Evolutionary conservation across 2,329 filamentous ascomycete species (phyloP).

Genomic region (Claviceps arundinis): DNA sequence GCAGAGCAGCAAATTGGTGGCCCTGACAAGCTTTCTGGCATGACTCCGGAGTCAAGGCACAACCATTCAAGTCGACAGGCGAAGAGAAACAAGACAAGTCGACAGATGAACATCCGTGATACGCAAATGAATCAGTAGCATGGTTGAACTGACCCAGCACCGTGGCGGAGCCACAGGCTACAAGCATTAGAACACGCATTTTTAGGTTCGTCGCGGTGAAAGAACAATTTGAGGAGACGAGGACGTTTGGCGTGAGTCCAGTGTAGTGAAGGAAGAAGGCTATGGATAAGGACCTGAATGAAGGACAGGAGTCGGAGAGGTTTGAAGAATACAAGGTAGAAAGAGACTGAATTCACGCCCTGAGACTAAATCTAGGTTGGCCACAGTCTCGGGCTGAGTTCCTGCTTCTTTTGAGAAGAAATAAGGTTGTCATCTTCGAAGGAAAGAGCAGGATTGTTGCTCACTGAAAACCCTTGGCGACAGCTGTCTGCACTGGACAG

Average conservation of each 20-base stretch:
- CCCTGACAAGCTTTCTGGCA: constrained; percentile 17
- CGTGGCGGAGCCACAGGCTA: constrained; percentile 11
- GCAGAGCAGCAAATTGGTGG: constrained; percentile 16
- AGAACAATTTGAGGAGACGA: neutral
- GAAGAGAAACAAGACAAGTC: constrained; percentile 14
- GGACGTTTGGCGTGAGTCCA: constrained; percentile 2
- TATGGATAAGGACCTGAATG: constrained; percentile 6
- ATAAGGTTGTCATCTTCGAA: neutral
- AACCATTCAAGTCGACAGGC: constrained; percentile 12
- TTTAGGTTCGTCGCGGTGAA: constrained; percentile 4
- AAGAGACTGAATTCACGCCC: neutral
- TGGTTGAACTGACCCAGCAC: constrained; percentile 10
- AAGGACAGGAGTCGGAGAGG: constrained; percentile 3
- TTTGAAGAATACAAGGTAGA: constrained; percentile 5
- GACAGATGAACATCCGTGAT: constrained; percentile 16
- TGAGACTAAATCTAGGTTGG: neutral
- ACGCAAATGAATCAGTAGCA: constrained; percentile 12
- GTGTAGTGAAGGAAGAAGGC: constrained; percentile 1
- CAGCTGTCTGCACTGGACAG: constrained; percentile 1
- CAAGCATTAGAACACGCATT: constrained; percentile 14
- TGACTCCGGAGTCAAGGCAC: constrained; percentile 13
- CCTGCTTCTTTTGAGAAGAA: neutral
- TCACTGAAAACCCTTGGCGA: neutral
- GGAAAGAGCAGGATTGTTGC: constrained; percentile 2
- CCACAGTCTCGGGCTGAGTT: neutral